Base-by-base conservation (phyloP, 768 basidiomycete genomes). In the Mycena filopes region DNA sequence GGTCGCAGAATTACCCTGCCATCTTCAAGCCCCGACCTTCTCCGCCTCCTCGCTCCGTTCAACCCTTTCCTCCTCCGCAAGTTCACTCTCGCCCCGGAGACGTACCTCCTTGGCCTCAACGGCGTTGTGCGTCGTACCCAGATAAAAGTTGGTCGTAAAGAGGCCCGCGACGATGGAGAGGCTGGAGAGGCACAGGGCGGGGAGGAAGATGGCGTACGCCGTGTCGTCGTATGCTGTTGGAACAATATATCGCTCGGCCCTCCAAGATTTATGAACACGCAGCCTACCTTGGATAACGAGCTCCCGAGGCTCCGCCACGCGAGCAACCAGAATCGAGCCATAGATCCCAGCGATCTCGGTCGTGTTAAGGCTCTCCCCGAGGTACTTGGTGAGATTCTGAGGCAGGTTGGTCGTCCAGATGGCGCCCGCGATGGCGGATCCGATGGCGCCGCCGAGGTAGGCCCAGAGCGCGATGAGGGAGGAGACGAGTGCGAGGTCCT, bases 391-490 rank as follows among this genome's bases (percentile, higher is more conserved):
- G 11, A 76, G 66, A 60, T 69, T 66, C 4, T 23, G 45, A 2
- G 75, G 75, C 69, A 78, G 74, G 28, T 65, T 63, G 28, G 62
- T 60, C 29, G 65, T 65, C 71, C 70, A 73, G 53, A 74, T 72
- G 4, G 72, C 70, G 31, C 71, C 71, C 6, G 74, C 73, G 62
- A 81, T 76, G 9, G 83, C 83, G n/a, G 75, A 78, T 28, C 84
- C 84, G 54, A 83, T 77, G 26, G 77, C 75, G 47, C 79, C 80
- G 25, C 83, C 83, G 50, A 86, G 74, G 68, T 81, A 82, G 20
- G 83, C 83, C 74, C 82, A 79, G 45, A 86, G 78, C 23, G 83
- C 70, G n/a, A 86, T 79, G 63, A 84, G 71, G 12, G 81, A 79
- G 23, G 81, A 83, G 60, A 81, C 80, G 50, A 81, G 80, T 1